Base-by-base conservation (phyloP, 345 rosid species). In the Clarkia xantiana region DNA sequence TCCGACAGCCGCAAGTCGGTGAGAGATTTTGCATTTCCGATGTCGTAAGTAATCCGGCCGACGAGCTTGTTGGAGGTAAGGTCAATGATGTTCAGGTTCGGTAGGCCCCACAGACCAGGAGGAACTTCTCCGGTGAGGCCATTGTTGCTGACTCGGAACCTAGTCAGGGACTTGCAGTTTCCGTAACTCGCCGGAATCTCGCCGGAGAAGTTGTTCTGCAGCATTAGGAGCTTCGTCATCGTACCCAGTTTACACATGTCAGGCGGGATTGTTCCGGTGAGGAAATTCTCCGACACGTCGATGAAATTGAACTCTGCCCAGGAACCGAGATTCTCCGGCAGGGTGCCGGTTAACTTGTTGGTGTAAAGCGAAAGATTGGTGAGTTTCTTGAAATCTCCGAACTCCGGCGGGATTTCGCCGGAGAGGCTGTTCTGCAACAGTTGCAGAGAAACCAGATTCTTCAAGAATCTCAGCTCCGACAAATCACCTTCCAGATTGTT, bases 161-260 rank as follows among this genome's bases (percentile, higher is more conserved):
- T 76, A 56, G 23, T 1, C 13, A 90, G 55, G 40, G 77, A 70
- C 36, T 8, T 38, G 58, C 98, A 90, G 48, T 62, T 77, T 0
- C 70, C 82, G 34, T 90, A 90, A 9, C 66, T 63, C 1, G 69
- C 64, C 0, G 98, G 96, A 52, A 90, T 86, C 18, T 75, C 74
- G 6, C 96, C 98, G 0, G 93, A 69, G 39, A 90, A 59, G 14
- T 63, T 74, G 75, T 90, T 90, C 45, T 81, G 86, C 0, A 90
- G 76, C 60, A 90, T 42, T 8, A 90, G 78, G 41, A 90, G 70
- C 54, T 9, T 48, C 53, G 0, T 73, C 98, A 86, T 81, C 47
- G 69, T 71, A 46, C 96, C 93, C 19, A 58, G 57, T 64, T 83
- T 81, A 69, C 98, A 90, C 96, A 90, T 90, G 47, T 83, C 65